Evolutionary conservation across 1,139 yeast species (phyloP), one percentile per base, ranked within the genome.

Genomic region (Sporopachydermia cereana): DNA sequence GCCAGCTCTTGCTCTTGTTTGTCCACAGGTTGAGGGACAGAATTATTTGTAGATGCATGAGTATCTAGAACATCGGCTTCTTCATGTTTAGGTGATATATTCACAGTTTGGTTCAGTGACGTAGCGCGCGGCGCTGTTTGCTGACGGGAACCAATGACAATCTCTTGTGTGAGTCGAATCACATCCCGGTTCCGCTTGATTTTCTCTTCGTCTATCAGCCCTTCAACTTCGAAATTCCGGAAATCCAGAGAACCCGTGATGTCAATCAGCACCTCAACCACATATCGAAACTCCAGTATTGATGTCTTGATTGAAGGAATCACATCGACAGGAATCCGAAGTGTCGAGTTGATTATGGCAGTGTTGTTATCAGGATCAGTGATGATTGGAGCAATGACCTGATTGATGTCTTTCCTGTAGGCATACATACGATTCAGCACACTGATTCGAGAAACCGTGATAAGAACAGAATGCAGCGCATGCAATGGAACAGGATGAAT

Each of bases 131-230:
- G n/a, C 29, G 12, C 29, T 7, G 12, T 25, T 25, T 25, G 12
- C 39, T n/a, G 12, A n/a, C 22, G 39, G 9, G 18, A 12, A 34
- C 39, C 39, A 16, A 34, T n/a, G n/a, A 34, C 17, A 7, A 34
- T 34, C 22, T 20, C 39, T 20, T 34, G 20, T 9, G 39, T 7
- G 9, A 34, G 39, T n/a, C 22, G 18, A 5, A 34, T n/a, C 7
- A 34, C 39, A 34, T 34, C 39, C 22, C 22, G 18, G 17, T 34
- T 34, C 18, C 39, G 39, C 22, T 34, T 34, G 12, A 34, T 5
- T 34, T 34, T 34, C 39, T 34, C 39, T n/a, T 34, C 39, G 39
- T 34, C 39, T 16, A 34, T 34, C 39, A 34, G 22, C 22, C 39
- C 39, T 34, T 34, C 39, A 34, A 34, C 9, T 21, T 34, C 39